phyloP scores from a whole-genome alignment of 1,139 yeast genomes.

The Pichiaceae sp. region DNA sequence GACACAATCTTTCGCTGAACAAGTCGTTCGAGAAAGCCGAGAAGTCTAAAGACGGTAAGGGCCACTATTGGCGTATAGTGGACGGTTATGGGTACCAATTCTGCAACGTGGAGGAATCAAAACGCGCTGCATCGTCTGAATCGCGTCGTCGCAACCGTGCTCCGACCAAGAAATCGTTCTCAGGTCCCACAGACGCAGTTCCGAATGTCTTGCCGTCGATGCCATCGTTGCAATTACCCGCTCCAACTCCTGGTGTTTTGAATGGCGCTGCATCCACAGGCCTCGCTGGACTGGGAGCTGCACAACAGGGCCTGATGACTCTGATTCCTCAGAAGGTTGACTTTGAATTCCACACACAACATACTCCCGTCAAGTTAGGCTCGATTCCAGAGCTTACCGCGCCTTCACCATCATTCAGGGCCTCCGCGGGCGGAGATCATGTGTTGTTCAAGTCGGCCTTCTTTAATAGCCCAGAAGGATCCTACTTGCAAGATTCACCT shows the following conservation, averaged over 20 bases:
- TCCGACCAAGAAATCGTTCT: constrained; percentile 2
- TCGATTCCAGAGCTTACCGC: constrained; percentile 31
- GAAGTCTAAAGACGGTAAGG: constrained; percentile 91
- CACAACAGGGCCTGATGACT: not conserved
- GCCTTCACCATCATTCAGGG: constrained; percentile 31
- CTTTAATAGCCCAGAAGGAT: constrained; percentile 11
- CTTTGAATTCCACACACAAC: constrained; percentile 1
- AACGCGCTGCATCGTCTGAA: constrained; percentile 11
- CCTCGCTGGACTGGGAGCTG: not conserved
- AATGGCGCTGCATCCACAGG: not conserved
- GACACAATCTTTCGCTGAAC: constrained; percentile 73
- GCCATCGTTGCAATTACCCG: constrained; percentile 1
- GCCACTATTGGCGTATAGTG: constrained; percentile 93
- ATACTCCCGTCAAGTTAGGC: constrained; percentile 13
- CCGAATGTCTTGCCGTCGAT: not conserved
- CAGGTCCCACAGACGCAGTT: not conserved
- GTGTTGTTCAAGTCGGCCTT: constrained; percentile 18
- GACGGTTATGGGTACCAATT: constrained; percentile 78
- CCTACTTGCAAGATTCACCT: constrained; percentile 16
- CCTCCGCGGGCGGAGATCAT: constrained; percentile 28
- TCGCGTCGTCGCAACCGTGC: constrained; percentile 1
- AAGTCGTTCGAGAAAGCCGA: constrained; percentile 86
- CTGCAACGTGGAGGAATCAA: constrained; percentile 44
- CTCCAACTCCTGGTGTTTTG: not conserved
- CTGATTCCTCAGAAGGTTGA: constrained; percentile 1